phyloP scores from a whole-genome alignment of 1,139 yeast genomes.

The Yamadazyma friedrichii region DNA sequence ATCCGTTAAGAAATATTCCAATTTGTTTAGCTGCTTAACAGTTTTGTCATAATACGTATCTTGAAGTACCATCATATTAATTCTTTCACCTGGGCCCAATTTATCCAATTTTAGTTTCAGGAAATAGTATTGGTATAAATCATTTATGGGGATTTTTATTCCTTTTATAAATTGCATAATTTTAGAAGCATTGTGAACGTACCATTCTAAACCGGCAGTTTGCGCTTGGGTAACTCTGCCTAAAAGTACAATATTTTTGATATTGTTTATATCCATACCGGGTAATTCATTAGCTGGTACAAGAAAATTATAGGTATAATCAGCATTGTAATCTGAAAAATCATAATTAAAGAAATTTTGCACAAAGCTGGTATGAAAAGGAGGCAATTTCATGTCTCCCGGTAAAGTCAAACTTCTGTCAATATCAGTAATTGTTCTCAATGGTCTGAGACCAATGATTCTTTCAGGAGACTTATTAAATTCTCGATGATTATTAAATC shows the following conservation, averaged over 20 bases:
- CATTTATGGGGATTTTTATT: constrained; percentile 24
- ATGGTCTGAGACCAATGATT: background rate
- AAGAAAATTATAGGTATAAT: constrained; percentile 1
- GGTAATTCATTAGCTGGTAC: constrained; percentile 19
- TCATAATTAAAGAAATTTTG: background rate
- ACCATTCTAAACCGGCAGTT: constrained; percentile 17
- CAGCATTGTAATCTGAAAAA: background rate
- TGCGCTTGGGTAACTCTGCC: constrained; percentile 28
- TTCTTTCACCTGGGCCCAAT: background rate
- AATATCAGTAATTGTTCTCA: background rate
- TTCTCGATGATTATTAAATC: background rate
- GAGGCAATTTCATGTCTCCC: background rate
- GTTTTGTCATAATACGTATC: constrained; percentile 9
- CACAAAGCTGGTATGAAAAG: background rate
- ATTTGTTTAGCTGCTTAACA: background rate
- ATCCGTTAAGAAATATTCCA: constrained; percentile 1
- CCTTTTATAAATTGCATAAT: constrained; percentile 15
- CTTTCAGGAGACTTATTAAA: background rate
- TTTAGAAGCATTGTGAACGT: background rate
- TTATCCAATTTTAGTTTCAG: constrained; percentile 15
- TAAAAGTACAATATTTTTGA: constrained; percentile 19
- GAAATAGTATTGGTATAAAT: constrained; percentile 22
- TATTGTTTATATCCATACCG: constrained; percentile 16
- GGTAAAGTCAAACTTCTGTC: background rate
- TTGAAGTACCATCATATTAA: constrained; percentile 17